Conservation (phyloP, 2,329 filamentous ascomycete genomes). For the Verticillium dahliae region DNA sequence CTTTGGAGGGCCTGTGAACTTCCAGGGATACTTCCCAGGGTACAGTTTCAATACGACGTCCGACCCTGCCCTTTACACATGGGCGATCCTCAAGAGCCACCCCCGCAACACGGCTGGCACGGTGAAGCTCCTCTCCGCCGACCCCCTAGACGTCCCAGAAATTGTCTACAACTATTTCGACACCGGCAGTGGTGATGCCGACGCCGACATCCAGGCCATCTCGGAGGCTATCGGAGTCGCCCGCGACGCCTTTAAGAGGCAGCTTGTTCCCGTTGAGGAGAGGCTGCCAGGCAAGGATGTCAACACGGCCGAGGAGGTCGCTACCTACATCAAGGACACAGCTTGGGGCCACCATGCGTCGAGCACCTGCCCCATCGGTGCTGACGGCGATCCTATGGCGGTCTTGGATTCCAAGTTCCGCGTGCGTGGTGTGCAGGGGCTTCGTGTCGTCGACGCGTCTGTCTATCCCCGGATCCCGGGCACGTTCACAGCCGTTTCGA, state of each 20-base stretch:
- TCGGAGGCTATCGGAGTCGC: conserved; percentile 48
- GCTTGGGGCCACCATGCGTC: conserved; percentile 27
- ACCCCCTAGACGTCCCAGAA: conserved; percentile 35
- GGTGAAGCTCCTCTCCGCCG: conserved; percentile 51
- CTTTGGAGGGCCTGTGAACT: conserved; percentile 27
- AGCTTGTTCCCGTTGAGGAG: conserved; percentile 13
- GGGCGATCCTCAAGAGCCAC: conserved; percentile 50
- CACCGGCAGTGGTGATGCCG: conserved; percentile 38
- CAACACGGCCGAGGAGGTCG: conserved; percentile 9
- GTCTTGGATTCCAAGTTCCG: conserved; percentile 22
- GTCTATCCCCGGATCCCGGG: conserved; percentile 31
- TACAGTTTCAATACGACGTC: conserved; percentile 22
- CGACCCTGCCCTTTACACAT: conserved; percentile 32
- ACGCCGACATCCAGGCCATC: conserved; percentile 44
- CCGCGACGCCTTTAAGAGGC: conserved; percentile 32
- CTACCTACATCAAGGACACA: conserved; percentile 19
- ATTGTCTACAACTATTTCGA: conserved; percentile 55
- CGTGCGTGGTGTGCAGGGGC: conserved; percentile 20
- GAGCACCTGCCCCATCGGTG: conserved; percentile 24
- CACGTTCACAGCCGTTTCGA: conserved; percentile 23
- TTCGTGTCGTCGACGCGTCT: conserved; percentile 26
- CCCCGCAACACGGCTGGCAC: conserved; percentile 53
- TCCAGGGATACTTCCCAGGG: conserved; percentile 31
- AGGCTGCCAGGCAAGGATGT: conserved; percentile 12
- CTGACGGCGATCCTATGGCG: conserved; percentile 17